Conservation (phyloP, 164 flowering plant genomes). For the Liquidambar formosana region DNA sequence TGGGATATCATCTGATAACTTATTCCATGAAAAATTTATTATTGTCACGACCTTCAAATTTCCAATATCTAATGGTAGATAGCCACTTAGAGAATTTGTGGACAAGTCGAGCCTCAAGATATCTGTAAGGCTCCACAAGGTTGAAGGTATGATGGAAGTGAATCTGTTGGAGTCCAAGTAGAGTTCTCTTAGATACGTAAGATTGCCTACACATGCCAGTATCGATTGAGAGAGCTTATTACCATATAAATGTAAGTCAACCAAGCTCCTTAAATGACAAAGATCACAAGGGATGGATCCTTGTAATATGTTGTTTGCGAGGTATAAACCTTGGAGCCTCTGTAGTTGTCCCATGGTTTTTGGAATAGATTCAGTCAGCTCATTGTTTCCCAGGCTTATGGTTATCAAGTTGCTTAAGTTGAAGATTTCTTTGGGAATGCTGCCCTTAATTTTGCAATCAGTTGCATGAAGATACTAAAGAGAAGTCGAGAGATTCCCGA, state of each 20-base stretch:
- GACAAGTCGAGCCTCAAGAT: conserved; percentile 20
- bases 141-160: conserved; percentile 10
- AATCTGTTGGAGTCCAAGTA: conserved; percentile 15
- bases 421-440: conserved; percentile 35
- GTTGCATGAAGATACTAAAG: conserved; percentile 9
- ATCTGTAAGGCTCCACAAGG: conserved; percentile 18
- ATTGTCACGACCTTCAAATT: conserved; percentile 14
- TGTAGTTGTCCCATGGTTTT: conserved; percentile 11
- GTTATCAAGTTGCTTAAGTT: conserved; percentile 21
- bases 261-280: conserved; percentile 15
- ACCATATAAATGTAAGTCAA: neutral
- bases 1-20: conserved; percentile 22
- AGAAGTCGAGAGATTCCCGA: conserved; percentile 37
- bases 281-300: conserved; percentile 20
- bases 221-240: conserved; percentile 6
- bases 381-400: conserved; percentile 17
- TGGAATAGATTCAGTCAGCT: conserved; percentile 28
- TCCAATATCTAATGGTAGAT: conserved; percentile 13
- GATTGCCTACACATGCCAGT: neutral
- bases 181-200: neutral
- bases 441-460: conserved; percentile 18
- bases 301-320: conserved; percentile 13
- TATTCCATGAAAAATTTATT: conserved; percentile 21
- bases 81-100: conserved; percentile 21
- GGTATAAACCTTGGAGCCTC: conserved; percentile 17